Base-by-base conservation (phyloP, 805 yeast species). In the Hanseniaspora lindneri region DNA sequence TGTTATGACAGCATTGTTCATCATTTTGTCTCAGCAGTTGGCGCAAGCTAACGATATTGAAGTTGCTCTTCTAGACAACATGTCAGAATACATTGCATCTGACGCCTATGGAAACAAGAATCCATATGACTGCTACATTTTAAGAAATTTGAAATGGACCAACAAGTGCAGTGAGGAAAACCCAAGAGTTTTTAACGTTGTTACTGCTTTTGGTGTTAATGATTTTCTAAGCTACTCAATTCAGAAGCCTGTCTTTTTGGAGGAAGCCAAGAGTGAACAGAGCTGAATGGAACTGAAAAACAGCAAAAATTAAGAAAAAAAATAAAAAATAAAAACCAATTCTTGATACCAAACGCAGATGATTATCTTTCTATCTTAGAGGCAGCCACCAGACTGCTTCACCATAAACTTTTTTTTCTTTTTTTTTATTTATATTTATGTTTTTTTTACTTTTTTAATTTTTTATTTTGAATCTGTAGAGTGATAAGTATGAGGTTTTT, bases 1-100 rank as follows among this genome's bases (percentile, higher is more conserved):
- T 25, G 56, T 61, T 21, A 37, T 61, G 49, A 62, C 61, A 47
- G 62, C 66, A 11, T 51, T 62, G 34, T 58, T 64, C 52, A 65
- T 62, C 49, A 57, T 63, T 39, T 10, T 49, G 3, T 19, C 42
- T 33, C 35, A 36, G 28, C 51, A 36, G 13, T 27, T 41, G 24
- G 39, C 19, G 3, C 7, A 29, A 20, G n/a, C 36, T 23, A n/a
- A 30, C 20, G 51, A 49, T 29, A 25, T 49, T 21, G 51, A 48
- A 29, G 29, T 41, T n/a, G 34, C 39, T 25, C 20, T 48, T 2
- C 27, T 48, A 13, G 36, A 43, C 30, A 41, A 39, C 28, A 25
- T 35, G 9, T 46, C 49, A n/a, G 49, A 46, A 19, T 46, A 24
- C 33, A 39, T 46, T n/a, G 36, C 29, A 9, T 30, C 27, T 39